Percentiles rank a stretch among this genome's conserved stretches.
phyloP scores from a whole-genome alignment of 2,329 filamentous ascomycete genomes.

The Cladosporium colombiae region DNA sequence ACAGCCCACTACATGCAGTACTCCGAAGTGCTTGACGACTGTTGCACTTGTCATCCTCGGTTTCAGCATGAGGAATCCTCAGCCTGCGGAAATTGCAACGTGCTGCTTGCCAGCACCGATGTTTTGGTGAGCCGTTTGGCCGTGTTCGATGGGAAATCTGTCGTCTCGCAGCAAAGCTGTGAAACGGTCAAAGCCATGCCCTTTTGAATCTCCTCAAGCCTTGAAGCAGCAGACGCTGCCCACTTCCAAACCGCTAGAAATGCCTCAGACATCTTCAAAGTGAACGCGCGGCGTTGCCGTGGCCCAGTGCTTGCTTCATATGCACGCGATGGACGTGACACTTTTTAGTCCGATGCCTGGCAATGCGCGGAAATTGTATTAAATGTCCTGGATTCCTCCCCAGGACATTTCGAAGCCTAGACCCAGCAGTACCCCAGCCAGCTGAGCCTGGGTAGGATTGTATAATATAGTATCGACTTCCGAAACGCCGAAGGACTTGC shows the following conservation, averaged over 20 bases:
- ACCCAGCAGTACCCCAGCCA: conserved; percentile 3
- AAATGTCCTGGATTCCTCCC: neutral
- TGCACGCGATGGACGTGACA: neutral
- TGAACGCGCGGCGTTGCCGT: conserved; percentile 1
- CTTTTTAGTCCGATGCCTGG: neutral
- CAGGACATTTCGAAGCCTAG: conserved; percentile 2
- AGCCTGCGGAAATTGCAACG: neutral
- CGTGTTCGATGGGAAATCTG: neutral
- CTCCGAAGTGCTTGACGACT: neutral
- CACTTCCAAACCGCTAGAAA: neutral
- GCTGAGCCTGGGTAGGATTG: neutral
- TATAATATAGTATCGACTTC: neutral
- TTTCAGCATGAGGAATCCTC: neutral
- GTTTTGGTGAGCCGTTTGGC: neutral
- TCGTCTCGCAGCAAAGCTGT: neutral
- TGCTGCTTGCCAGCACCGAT: neutral
- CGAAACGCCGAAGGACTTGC: conserved; percentile 13
- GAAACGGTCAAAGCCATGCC: neutral
- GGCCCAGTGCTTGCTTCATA: conserved; percentile 7
- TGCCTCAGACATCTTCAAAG: neutral
- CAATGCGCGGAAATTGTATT: conserved; percentile 1
- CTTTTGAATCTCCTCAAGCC: neutral
- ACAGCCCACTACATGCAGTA: neutral
- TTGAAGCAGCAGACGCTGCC: neutral
- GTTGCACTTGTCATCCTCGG: neutral